These are phyloP conservation scores for Friedmanniomyces simplex DNA, from an alignment of 495 filamentous ascomycete genomes.

Conservation along the genomic window DNA sequence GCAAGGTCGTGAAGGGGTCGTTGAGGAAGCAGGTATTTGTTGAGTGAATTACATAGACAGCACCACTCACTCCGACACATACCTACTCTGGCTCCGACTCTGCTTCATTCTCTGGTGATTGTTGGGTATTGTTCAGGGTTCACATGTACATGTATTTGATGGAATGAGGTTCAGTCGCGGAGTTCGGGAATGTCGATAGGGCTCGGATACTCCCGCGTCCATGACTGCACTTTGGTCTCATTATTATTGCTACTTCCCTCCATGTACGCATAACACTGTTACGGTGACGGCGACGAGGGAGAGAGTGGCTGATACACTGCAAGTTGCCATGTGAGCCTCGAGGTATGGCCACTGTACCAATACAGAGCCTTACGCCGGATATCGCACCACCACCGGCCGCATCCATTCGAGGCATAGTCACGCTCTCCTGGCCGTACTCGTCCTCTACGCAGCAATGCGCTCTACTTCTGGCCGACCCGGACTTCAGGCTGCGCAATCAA, in stretches of 20 bases:
- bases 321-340: not conserved
- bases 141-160: too few species aligned
- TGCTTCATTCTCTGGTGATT: too few species aligned
- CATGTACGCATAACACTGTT: not conserved
- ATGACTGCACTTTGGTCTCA: too few species aligned
- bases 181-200: too few species aligned
- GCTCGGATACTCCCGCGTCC: too few species aligned
- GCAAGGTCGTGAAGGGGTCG: slow-evolving; percentile 20
- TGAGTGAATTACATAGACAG: too few species aligned
- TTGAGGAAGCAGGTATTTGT: slow-evolving; percentile 2
- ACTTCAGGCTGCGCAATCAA: slow-evolving; percentile 67
- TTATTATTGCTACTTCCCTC: not conserved
- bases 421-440: slow-evolving; percentile 87
- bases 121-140: too few species aligned
- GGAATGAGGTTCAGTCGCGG: too few species aligned
- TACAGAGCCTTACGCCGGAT: slow-evolving; percentile 57
- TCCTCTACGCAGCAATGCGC: slow-evolving; percentile 58
- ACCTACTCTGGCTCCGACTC: too few species aligned
- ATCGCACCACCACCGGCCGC: slow-evolving; percentile 24
- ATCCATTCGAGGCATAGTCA: slow-evolving; percentile 57
- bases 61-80: too few species aligned
- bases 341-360: slow-evolving; percentile 42
- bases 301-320: not conserved
- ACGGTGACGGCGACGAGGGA: not conserved
- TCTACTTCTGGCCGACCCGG: slow-evolving; percentile 72